phyloP scores from a whole-genome alignment of 129 eudicot genomes.

The Chrysanthemum seticuspe region DNA sequence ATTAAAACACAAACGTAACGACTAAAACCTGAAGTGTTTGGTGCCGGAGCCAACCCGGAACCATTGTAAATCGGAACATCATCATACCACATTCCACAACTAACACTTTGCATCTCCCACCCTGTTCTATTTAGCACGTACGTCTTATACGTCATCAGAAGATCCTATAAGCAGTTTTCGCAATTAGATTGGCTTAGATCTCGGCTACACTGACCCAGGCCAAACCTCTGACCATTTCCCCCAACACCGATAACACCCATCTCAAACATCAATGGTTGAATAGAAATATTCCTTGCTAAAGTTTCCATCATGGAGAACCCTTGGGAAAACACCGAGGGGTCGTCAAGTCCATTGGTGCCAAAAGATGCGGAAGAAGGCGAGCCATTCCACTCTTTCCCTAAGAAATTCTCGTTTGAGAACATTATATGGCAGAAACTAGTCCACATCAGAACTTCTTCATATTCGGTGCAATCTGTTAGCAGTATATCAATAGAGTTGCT shows the following conservation, averaged over 20 bases:
- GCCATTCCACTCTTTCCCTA: conserved; percentile 15
- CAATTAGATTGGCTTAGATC: conserved; percentile 28
- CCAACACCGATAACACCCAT: conserved; percentile 22
- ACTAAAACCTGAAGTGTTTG: no score
- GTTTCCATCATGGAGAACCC: conserved; percentile 34
- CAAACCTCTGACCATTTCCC: conserved; percentile 24
- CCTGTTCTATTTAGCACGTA: conserved; percentile 20
- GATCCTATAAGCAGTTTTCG: conserved; percentile 26
- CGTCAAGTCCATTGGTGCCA: conserved; percentile 2
- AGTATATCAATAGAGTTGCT: background rate
- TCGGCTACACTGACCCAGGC: conserved; percentile 36
- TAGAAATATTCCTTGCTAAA: conserved; percentile 20
- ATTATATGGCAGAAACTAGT: conserved; percentile 25
- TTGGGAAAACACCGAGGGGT: conserved; percentile 21
- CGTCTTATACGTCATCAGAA: conserved; percentile 1
- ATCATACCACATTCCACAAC: conserved; percentile 37
- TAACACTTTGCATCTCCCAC: conserved; percentile 33
- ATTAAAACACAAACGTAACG: no score
- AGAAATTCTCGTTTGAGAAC: conserved; percentile 25
- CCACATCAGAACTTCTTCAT: conserved; percentile 18
- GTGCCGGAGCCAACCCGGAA: no score
- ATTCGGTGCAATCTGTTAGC: conserved; percentile 24
- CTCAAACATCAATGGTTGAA: conserved; percentile 30
- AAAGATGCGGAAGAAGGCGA: background rate
- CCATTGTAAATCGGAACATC: no score